Base-by-base conservation (phyloP, 2,329 filamentous ascomycete genomes). In the Diatrype stigma region DNA sequence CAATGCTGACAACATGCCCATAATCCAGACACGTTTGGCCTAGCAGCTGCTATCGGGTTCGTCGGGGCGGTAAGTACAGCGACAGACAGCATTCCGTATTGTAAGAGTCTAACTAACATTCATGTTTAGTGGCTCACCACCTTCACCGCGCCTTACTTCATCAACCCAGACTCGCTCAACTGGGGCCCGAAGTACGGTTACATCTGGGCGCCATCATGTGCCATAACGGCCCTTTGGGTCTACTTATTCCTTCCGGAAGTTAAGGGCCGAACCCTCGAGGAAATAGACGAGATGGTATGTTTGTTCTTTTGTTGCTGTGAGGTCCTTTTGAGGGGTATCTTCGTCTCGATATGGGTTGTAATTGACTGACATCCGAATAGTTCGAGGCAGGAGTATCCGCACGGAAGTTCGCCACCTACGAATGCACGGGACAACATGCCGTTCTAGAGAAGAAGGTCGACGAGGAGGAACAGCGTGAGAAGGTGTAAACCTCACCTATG, bases 131-230 rank as follows among this genome's bases (percentile, higher is more conserved):
- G 79, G 79, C 68, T 79, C 6, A 77, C 77, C 0, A 80, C 77
- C 0, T 82, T 82, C 56, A 82, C 79, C 0, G 78, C 79, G 2
- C 79, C 79, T 0, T 82, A 82, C 58, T 83, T 83, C 57, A 82
- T 84, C 64, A 82, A 82, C 55, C 75, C 77, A 0, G 62, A 67
- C 14, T 63, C 74, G 1, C 63, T 84, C 37, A 75, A 77, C 56
- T 84, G 79, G 79, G 80, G 79, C 0, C 79, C 80, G 0, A 76
- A 76, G 52, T 82, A 82, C 48, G 74, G 79, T 2, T 82, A 78
- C 56, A 80, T 82, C 48, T 83, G 79, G 79, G 71, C 66, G 5
- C 69, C 67, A 2, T 65, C 66, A 3, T 71, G 68, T 48, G 47
- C 57, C 11, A 53, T 68, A 42, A 60, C 66, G 2, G 68, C 63